Percentiles rank a stretch among this genome's conserved stretches.
These are phyloP conservation scores for Cadophora malorum DNA, from an alignment of 2,329 filamentous ascomycete genomes.

Conservation along the genomic window DNA sequence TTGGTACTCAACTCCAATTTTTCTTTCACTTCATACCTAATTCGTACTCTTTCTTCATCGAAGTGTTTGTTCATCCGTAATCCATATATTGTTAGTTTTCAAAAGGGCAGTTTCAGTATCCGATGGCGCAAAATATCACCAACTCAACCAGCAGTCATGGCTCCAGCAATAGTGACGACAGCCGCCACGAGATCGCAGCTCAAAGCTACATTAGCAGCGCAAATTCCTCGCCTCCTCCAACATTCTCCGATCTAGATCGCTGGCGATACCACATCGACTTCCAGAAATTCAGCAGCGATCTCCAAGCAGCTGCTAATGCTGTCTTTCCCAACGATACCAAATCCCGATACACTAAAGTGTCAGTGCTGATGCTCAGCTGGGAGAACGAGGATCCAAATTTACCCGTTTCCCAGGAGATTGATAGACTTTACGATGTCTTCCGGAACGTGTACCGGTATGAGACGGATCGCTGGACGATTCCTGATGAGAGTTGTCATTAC, in stretches of 20 bases:
- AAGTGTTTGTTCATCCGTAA: not conserved
- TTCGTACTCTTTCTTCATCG: not conserved
- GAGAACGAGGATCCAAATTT: slow-evolving; percentile 55
- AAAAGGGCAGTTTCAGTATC: not conserved
- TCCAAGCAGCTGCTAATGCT: slow-evolving; percentile 69
- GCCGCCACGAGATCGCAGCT: not conserved
- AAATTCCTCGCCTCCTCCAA: slow-evolving; percentile 26
- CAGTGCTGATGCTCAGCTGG: slow-evolving; percentile 64
- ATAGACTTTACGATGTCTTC: slow-evolving; percentile 59
- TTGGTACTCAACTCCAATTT: not conserved
- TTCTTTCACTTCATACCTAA: not conserved
- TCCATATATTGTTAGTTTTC: not conserved
- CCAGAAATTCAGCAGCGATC: slow-evolving; percentile 44
- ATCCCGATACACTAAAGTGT: slow-evolving; percentile 59
- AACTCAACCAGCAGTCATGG: not conserved
- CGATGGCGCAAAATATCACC: slow-evolving; percentile 5
- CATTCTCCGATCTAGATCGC: slow-evolving; percentile 23
- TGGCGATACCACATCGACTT: slow-evolving; percentile 32
- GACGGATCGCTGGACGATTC: slow-evolving; percentile 64
- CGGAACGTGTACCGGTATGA: slow-evolving; percentile 62
- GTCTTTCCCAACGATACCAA: slow-evolving; percentile 65
- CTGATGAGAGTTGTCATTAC: slow-evolving; percentile 59
- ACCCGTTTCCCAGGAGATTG: slow-evolving; percentile 58
- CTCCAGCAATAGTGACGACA: slow-evolving; percentile 5
- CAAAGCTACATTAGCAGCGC: slow-evolving; percentile 22